These are phyloP conservation scores for Vitis labrusca DNA, from an alignment of 164 flowering plant species.

Conservation along the genomic window DNA sequence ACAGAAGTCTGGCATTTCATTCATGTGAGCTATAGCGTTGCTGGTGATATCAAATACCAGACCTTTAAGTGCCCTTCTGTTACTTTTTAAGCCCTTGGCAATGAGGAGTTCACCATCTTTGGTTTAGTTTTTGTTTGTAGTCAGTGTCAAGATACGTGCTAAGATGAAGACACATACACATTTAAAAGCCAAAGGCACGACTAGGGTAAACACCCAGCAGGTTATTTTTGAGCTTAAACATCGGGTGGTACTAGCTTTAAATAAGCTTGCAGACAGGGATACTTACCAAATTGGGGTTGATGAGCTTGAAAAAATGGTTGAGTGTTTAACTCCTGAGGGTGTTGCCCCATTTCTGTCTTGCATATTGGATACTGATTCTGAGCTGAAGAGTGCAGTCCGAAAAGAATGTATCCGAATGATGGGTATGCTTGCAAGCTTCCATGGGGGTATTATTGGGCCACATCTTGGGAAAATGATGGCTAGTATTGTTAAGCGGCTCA, in stretches of 20 bases:
- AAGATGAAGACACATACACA: slow-evolving; percentile 45
- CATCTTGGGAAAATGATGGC: slow-evolving; percentile 66
- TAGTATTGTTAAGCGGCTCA: slow-evolving; percentile 76
- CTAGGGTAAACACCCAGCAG: slow-evolving; percentile 46
- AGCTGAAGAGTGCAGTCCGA: slow-evolving; percentile 70
- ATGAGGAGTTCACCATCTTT: not conserved
- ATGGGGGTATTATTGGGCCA: slow-evolving; percentile 47
- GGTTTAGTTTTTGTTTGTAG: not conserved
- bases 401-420: slow-evolving; percentile 79
- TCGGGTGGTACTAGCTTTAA: slow-evolving; percentile 57
- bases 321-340: slow-evolving; percentile 62
- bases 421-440: slow-evolving; percentile 58
- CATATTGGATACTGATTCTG: slow-evolving; percentile 69
- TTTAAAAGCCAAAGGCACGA: slow-evolving; percentile 36
- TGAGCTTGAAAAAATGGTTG: slow-evolving; percentile 71
- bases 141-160: not conserved
- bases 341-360: slow-evolving; percentile 69
- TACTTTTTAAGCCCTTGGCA: not conserved
- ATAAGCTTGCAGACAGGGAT: slow-evolving; percentile 86
- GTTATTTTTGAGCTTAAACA: slow-evolving; percentile 65
- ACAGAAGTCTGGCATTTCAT: too few relatives aligned
- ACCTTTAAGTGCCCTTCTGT: not conserved
- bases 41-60: too few relatives aligned
- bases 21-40: too few relatives aligned
- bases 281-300: slow-evolving; percentile 76